Evolutionary conservation across 2,329 filamentous ascomycete genomes (phyloP), one percentile per base, ranked within the genome.

Genomic region (Parafenestella ontariensis): DNA sequence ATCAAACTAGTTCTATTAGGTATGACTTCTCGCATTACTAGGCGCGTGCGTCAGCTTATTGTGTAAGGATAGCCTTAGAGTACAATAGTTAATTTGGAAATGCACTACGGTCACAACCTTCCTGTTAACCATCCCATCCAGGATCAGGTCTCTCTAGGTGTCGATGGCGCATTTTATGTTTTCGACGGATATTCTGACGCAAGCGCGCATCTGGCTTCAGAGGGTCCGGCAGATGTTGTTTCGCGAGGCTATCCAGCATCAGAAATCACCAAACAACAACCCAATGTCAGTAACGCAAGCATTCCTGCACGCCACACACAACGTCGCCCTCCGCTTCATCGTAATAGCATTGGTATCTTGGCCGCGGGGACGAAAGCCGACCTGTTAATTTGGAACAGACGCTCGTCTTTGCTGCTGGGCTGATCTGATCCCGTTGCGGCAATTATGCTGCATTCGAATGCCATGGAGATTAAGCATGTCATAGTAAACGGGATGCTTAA

Each of bases 81-180:
- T n/a, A n/a, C n/a, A n/a, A n/a, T n/a, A n/a, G n/a, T n/a, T n/a
- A n/a, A n/a, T n/a, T 84, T 82, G 0, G 84, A 87, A 61, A 81
- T 84, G 76, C 82, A 85, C 65, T 86, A 81, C 67, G 84, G 84
- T n/a, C 82, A 84, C 60, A 75, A 71, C 0, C 81, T 86, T 52
- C 75, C 77, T 1, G 64, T 70, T 33, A 76, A 72, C 17, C 75
- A 81, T 48, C 65, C 75, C 8, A 72, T 81, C 24, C 77, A 77
- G 24, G 83, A 86, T 61, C 82, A 86, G 56, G 78, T 77, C 1
- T 69, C 82, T 1, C 75, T 86, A 0, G 83, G 84, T 2, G 74
- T 85, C 9, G 83, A 86, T 62, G n/a, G 85, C 82, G 0, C 80
- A 84, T 61, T 81, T 82, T 55, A 81, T 81, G 9, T 85, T 78